Evolutionary conservation across 2,329 filamentous ascomycete species (phyloP).

Genomic region (Lojkania enalia): DNA sequence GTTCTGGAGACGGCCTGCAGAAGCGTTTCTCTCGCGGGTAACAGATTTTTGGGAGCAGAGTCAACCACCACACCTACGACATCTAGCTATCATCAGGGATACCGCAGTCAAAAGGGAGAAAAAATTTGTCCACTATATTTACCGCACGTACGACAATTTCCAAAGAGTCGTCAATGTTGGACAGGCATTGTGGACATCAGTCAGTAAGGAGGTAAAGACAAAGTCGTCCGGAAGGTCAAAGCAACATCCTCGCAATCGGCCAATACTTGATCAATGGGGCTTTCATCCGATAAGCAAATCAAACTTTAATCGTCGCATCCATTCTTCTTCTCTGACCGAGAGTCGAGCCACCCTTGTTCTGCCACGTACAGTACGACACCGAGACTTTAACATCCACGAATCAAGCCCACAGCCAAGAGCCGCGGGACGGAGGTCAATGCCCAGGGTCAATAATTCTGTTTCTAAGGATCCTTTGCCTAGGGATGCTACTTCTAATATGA

Average conservation of each 20-base stretch:
- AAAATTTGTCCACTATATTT: slow-evolving; percentile 54
- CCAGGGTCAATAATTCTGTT: too few relatives aligned
- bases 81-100: slow-evolving; percentile 60
- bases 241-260: too few relatives aligned
- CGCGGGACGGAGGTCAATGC: too few relatives aligned
- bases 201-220: slow-evolving; percentile 41
- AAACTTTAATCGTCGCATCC: slow-evolving; percentile 25
- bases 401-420: too few relatives aligned
- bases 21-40: slow-evolving; percentile 56
- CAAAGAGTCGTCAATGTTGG: slow-evolving; percentile 56
- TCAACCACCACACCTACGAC: slow-evolving; percentile 61
- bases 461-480: too few relatives aligned
- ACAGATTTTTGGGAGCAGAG: slow-evolving; percentile 60
- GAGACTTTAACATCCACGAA: too few relatives aligned
- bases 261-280: slow-evolving; percentile 34
- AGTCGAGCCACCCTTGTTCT: slow-evolving; percentile 15
- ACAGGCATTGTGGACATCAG: slow-evolving; percentile 58
- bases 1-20: slow-evolving; percentile 59
- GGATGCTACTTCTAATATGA: too few relatives aligned
- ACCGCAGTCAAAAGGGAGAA: slow-evolving; percentile 52
- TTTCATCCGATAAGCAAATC: slow-evolving; percentile 24
- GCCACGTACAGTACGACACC: too few relatives aligned
- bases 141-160: slow-evolving; percentile 59
- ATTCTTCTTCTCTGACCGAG: slow-evolving; percentile 32
- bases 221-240: slow-evolving; percentile 15